Base-by-base conservation (phyloP, 1,284 basidiomycete species). In the Puccinia sorghi region DNA sequence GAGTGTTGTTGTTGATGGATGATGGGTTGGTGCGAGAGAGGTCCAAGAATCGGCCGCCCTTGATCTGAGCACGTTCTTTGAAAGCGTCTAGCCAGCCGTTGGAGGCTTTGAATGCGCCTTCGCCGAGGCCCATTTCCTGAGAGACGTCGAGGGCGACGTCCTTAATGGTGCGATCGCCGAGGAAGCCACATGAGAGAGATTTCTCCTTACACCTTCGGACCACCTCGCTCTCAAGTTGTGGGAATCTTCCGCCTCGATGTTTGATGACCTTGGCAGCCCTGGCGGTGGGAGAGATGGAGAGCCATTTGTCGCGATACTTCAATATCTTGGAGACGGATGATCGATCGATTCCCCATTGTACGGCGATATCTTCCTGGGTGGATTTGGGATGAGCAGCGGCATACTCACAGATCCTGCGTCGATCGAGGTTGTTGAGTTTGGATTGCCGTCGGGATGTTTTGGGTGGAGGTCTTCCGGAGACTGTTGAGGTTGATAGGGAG, bases 281-380 rank as follows among this genome's bases (percentile, higher is more conserved):
- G 79, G 89, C 88, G 80, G 89, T 87, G 72, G 88, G 87, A 17
- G 87, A 86, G 67, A 92, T 88, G 80, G 88, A 89, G 82, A 94
- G 85, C 93, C 93, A 95, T 82, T 90, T 90, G 20, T 88, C 87
- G 85, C 92, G 92, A 82, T 92, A 86, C 80, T 94, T 94, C 80
- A 95, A 87, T 81, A 94, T 94, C 86, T 95, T 94, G 85, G 91
- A 92, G 83, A 95, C 91, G n/a, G 93, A 95, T 85, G 92, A 93
- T 70, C 93, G 90, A 84, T 95, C 93, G 75, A 94, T 91, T 72
- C 89, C 89, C 83, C 91, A 95, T 54, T 86, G 85, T 13, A 85
- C 85, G 0, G 91, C 93, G 82, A 94, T 92, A 82, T 92, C 91
- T 83, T 93, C 92, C 84, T 94, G 92, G 79, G 66, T 54, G 7